Percentiles rank a stretch among this genome's conserved stretches.
phyloP scores from a whole-genome alignment of 2,329 filamentous ascomycete genomes.

The Tolypocladium endophyticum region DNA sequence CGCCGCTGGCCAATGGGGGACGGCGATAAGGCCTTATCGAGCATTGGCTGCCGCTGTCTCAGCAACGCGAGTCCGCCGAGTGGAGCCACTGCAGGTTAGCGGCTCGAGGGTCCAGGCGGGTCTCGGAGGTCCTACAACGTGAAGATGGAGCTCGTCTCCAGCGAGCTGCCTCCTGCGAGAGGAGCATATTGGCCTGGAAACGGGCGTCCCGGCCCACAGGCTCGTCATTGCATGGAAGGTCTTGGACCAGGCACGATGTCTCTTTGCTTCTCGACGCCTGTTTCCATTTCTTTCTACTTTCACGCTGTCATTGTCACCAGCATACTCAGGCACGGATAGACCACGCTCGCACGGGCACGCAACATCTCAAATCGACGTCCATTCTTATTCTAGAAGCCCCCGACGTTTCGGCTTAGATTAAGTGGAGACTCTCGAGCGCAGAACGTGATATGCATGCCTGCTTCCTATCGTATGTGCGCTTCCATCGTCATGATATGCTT shows the following conservation, averaged over 20 bases:
- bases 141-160: too few species aligned
- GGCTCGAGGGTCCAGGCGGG: background rate
- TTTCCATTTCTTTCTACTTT: too few species aligned
- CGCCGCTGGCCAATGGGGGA: constrained; percentile 12
- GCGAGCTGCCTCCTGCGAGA: background rate
- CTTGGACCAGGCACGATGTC: too few species aligned
- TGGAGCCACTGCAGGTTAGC: background rate
- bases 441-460: background rate
- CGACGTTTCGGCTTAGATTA: background rate
- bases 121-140: background rate
- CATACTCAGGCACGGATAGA: too few species aligned
- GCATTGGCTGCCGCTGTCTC: constrained; percentile 17
- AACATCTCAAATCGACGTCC: background rate
- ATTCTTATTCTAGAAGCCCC: background rate
- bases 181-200: background rate
- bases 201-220: too few species aligned
- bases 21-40: constrained; percentile 21
- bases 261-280: too few species aligned
- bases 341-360: background rate
- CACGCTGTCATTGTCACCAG: too few species aligned
- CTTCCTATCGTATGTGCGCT: too few species aligned
- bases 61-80: constrained; percentile 12
- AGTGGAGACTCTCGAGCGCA: background rate
- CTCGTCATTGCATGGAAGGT: too few species aligned
- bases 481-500: background rate